Conservation (phyloP, 2,329 filamentous ascomycete species). For the Cadophora malorum region DNA sequence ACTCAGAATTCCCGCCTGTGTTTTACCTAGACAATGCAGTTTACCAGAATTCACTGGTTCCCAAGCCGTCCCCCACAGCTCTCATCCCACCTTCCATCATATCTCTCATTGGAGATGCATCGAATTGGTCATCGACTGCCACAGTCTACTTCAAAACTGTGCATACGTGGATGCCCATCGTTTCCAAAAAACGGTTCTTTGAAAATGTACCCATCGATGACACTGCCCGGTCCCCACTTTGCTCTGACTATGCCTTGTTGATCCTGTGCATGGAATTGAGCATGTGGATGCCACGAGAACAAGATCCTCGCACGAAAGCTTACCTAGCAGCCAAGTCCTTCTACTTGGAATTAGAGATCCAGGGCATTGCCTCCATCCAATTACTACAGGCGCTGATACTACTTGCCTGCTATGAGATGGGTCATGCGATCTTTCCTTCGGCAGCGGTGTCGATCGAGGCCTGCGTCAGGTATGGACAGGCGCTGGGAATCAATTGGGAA, state of each 20-base stretch:
- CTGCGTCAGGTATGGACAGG: conserved; percentile 50
- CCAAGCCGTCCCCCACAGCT: conserved; percentile 18
- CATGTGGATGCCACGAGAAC: conserved; percentile 41
- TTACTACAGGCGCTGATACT: conserved; percentile 39
- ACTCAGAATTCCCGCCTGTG: conserved; percentile 27
- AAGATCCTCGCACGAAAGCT: conserved; percentile 43
- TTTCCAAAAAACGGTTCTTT: conserved; percentile 34
- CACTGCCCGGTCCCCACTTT: background rate
- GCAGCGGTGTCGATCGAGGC: conserved; percentile 52
- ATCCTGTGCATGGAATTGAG: conserved; percentile 44
- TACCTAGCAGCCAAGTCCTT: conserved; percentile 51
- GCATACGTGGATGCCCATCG: conserved; percentile 34
- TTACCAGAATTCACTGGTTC: conserved; percentile 22
- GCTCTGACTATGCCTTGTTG: conserved; percentile 26
- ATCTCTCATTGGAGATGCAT: conserved; percentile 21
- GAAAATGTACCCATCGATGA: conserved; percentile 13
- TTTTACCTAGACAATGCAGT: conserved; percentile 30
- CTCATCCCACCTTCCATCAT: conserved; percentile 16
- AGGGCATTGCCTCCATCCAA: conserved; percentile 50
- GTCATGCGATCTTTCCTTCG: conserved; percentile 54
- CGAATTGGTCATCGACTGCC: conserved; percentile 21
- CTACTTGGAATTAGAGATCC: conserved; percentile 48
- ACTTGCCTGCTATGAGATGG: conserved; percentile 51
- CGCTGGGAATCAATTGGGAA: conserved; percentile 48
- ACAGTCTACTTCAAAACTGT: conserved; percentile 26